Evolutionary conservation across 148 eudicot genomes (phyloP).

Genomic region (Pharnaceum exiguum): DNA sequence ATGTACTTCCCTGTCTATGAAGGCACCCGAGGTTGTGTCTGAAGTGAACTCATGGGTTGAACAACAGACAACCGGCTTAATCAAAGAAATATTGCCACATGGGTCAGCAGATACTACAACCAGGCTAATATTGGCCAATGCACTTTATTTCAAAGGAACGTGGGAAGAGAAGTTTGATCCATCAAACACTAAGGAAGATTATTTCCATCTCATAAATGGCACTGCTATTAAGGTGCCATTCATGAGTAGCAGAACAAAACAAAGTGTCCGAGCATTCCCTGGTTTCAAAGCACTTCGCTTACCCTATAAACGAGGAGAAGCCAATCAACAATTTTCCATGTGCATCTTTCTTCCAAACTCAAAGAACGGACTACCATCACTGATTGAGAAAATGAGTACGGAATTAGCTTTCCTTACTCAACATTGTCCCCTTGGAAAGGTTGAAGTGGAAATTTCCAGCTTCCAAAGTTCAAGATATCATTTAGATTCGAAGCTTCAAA

Average conservation of each 20-base stretch:
- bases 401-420: constrained; percentile 49
- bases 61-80: not conserved
- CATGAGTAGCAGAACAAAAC: constrained; percentile 82
- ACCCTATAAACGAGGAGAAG: constrained; percentile 67
- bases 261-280: constrained; percentile 35
- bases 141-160: constrained; percentile 11
- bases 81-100: not conserved
- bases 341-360: constrained; percentile 71
- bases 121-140: constrained; percentile 6
- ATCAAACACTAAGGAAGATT: constrained; percentile 49
- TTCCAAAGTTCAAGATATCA: constrained; percentile 71
- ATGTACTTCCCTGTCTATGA: not conserved
- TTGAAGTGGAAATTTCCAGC: constrained; percentile 54
- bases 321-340: constrained; percentile 77
- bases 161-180: constrained; percentile 29
- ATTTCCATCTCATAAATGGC: constrained; percentile 67
- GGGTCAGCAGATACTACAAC: not conserved
- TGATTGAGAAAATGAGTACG: constrained; percentile 49
- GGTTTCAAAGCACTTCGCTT: constrained; percentile 71
- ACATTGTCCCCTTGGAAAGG: constrained; percentile 42
- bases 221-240: constrained; percentile 62
- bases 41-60: not conserved
- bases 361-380: constrained; percentile 53
- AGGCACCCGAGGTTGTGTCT: not conserved
- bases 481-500: constrained; percentile 80